phyloP scores from a whole-genome alignment of 169 alveolate genomes.

The Besnoitia besnoiti region DNA sequence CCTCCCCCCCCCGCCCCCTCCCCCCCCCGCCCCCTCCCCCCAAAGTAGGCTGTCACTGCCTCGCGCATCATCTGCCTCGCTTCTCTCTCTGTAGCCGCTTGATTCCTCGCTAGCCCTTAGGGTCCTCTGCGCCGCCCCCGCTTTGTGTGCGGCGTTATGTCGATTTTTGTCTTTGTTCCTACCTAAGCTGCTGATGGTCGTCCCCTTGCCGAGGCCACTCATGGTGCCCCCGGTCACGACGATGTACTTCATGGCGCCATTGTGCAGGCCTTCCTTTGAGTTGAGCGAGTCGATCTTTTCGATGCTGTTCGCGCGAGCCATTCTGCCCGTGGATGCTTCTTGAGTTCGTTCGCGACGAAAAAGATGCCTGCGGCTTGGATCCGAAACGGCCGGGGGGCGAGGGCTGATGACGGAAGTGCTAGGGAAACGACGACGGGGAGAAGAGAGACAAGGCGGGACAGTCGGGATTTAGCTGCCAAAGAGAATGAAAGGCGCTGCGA shows the following conservation, averaged over 20 bases:
- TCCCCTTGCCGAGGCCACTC: constrained; percentile 97
- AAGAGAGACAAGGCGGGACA: too few species aligned
- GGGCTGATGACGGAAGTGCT: too few species aligned
- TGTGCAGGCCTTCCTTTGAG: neutral
- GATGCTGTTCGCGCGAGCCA: neutral
- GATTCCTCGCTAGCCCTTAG: neutral
- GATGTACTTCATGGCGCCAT: constrained; percentile 77
- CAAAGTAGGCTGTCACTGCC: neutral
- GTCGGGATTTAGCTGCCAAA: too few species aligned
- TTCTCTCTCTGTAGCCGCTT: neutral
- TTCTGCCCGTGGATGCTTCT: too few species aligned
- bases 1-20: too few species aligned
- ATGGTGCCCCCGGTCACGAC: constrained; percentile 95
- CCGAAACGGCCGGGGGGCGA: too few species aligned
- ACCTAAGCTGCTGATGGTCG: constrained; percentile 93
- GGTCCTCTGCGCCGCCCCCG: neutral
- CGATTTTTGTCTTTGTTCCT: neutral
- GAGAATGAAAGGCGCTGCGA: too few species aligned
- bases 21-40: too few species aligned
- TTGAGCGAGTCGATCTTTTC: neutral
- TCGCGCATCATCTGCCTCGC: neutral
- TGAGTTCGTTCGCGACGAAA: too few species aligned
- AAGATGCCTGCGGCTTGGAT: too few species aligned
- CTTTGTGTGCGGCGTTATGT: neutral
- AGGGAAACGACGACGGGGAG: too few species aligned